A percentile compares a stretch with the other conserved stretches of the same genome.
These are phyloP conservation scores for Coemansia sp. DNA, from an alignment of 192 early-diverging fungal species.

Conservation along the genomic window DNA sequence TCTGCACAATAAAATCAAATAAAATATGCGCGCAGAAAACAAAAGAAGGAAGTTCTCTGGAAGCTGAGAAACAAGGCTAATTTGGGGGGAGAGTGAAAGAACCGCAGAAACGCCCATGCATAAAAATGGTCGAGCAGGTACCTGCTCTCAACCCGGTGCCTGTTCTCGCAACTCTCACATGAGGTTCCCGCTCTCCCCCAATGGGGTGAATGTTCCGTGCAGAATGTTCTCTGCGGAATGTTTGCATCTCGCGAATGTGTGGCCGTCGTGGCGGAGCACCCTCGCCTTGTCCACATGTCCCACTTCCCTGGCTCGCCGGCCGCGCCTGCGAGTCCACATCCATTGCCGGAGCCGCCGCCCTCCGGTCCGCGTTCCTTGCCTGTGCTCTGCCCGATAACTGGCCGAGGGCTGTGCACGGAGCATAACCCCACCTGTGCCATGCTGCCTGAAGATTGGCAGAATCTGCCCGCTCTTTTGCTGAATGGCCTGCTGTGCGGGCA, in stretches of 20 bases:
- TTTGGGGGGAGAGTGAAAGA: slow-evolving; percentile 5
- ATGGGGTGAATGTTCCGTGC: slow-evolving; percentile 26
- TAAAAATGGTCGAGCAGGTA: neutral
- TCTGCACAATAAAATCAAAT: no score
- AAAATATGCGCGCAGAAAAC: neutral
- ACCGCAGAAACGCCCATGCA: slow-evolving; percentile 9
- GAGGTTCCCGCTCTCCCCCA: slow-evolving; percentile 1
- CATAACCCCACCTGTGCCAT: no score
- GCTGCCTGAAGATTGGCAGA: no score
- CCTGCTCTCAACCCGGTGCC: neutral
- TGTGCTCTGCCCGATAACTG: no score
- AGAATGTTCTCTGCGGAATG: slow-evolving; percentile 44
- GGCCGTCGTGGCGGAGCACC: neutral
- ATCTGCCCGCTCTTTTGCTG: no score
- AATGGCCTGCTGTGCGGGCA: no score
- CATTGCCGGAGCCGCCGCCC: no score
- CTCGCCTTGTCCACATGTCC: neutral
- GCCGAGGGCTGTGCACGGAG: no score
- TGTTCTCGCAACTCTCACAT: slow-evolving; percentile 2
- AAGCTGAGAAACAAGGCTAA: neutral
- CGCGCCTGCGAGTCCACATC: neutral
- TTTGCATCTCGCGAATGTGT: neutral
- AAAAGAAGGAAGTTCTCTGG: slow-evolving; percentile 8
- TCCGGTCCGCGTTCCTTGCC: no score
- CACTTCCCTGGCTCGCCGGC: neutral